A percentile compares a stretch with the other conserved stretches of the same genome.
Evolutionary conservation across 345 rosid species (phyloP).

Genomic region (Syzygium grande): DNA sequence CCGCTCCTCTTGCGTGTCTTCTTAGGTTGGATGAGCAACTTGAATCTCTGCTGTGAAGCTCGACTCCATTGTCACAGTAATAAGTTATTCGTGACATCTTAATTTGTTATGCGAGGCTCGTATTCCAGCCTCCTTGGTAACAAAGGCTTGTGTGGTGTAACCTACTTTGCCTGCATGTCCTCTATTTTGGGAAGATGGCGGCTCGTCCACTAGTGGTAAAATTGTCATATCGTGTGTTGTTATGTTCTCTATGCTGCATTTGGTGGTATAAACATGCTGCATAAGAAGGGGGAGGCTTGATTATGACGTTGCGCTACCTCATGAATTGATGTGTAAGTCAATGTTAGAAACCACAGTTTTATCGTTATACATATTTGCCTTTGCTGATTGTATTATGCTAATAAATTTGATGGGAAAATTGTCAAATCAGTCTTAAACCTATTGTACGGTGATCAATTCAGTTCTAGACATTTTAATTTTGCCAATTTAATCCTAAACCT

Average conservation of each 20-base stretch:
- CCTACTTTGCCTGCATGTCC: constrained; percentile 81
- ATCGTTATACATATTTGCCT: neutral
- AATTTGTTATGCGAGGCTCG: too few relatives aligned
- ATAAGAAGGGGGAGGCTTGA: constrained; percentile 68
- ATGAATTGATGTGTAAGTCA: constrained; percentile 78
- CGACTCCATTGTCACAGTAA: constrained; percentile 83
- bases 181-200: constrained; percentile 77
- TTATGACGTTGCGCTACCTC: constrained; percentile 93
- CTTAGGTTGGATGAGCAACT: constrained; percentile 95
- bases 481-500: too few relatives aligned
- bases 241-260: constrained; percentile 25
- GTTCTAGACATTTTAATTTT: too few relatives aligned
- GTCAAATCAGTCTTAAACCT: too few relatives aligned
- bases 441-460: too few relatives aligned
- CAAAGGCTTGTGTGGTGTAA: constrained; percentile 86
- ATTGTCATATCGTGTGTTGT: constrained; percentile 48
- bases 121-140: constrained; percentile 72
- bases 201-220: constrained; percentile 73
- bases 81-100: neutral
- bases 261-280: constrained; percentile 51
- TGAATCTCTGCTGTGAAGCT: constrained; percentile 73
- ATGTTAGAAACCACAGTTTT: neutral
- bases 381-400: too few relatives aligned
- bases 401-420: too few relatives aligned
- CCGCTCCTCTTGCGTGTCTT: constrained; percentile 84